Evolutionary conservation across 805 yeast species (phyloP), one percentile per base, ranked within the genome.

Genomic region (Jamesozyma rosinii): DNA sequence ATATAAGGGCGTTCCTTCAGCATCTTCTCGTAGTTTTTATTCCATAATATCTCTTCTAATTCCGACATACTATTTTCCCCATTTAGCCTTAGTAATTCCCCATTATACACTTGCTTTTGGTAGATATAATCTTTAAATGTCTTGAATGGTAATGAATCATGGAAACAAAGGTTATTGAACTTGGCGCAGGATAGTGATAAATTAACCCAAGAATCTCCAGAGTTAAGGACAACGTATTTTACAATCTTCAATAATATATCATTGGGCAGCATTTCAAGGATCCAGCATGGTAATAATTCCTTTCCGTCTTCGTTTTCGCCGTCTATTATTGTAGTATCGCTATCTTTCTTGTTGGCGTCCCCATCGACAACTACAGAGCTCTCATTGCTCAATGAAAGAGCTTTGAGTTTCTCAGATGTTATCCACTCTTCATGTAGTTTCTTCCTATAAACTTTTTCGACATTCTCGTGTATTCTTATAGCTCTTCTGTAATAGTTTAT

Each of bases 401-500:
- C 32, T n/a, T 37, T 37, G 36, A 55, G 35, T 33, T 52, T 43
- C 27, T 55, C 45, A 22, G 62, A 57, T 9, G 63, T 44, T 5
- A 66, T 57, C 48, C 68, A 63, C 38, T 66, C 70, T 2, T 74
- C 74, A 5, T 72, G 69, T 13, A 76, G 62, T 39, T 71, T 70
- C 48, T 75, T 71, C 40, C 95, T 69, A 59, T 86, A 86, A 19
- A 75, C 61, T 38, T 73, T 64, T 56, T 88, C 95, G 4, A 88
- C 88, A 44, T 71, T 71, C 13, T 63, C 68, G 49, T 73, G 57
- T 4, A 63, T 33, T 42, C 73, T 77, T 58, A 79, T 74, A 2
- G 96, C 95, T 48, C 72, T 70, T 48, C 94, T 68, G 61, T 88
- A 88, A 49, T 65, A 72, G 39, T 68, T 74, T 22, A 85, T 77